Percentiles rank a stretch among this genome's conserved stretches.
phyloP scores from a whole-genome alignment of 768 basidiomycete genomes.

The Tylopilus sp. region DNA sequence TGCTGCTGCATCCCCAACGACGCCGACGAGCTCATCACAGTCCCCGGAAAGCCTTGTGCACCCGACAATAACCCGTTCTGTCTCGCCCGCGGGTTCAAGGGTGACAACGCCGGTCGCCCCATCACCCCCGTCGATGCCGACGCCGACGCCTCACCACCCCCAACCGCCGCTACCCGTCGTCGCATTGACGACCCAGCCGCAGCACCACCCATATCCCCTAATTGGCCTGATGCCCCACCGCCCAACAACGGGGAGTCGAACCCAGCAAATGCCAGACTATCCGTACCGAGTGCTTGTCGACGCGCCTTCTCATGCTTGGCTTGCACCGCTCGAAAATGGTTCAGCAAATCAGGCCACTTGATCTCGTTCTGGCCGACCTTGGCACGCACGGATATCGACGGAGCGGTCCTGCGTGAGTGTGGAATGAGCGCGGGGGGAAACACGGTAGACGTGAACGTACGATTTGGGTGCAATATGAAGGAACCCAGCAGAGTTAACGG shows the following conservation, averaged over 20 bases:
- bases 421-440: conserved; percentile 9
- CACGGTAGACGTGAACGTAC: conserved; percentile 40
- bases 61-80: conserved; percentile 41
- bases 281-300: conserved; percentile 68
- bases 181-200: conserved; percentile 36
- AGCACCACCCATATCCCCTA: neutral
- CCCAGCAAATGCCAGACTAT: conserved; percentile 47
- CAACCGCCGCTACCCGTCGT: conserved; percentile 52
- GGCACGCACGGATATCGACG: conserved; percentile 54
- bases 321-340: conserved; percentile 90
- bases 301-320: conserved; percentile 89
- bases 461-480: conserved; percentile 85
- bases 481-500: conserved; percentile 94
- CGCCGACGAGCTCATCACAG: conserved; percentile 10
- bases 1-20: conserved; percentile 33
- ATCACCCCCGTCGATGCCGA: conserved; percentile 12
- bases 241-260: conserved; percentile 35
- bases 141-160: conserved; percentile 34
- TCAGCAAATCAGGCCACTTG: conserved; percentile 93
- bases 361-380: conserved; percentile 86
- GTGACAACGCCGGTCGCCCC: conserved; percentile 52
- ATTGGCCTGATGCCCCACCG: conserved; percentile 7
- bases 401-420: conserved; percentile 30
- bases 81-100: conserved; percentile 69
- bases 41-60: conserved; percentile 27